A percentile compares a stretch with the other conserved stretches of the same genome.
Evolutionary conservation across 495 filamentous ascomycete species (phyloP).

Genomic region (Trichocladium uniseriatum): DNA sequence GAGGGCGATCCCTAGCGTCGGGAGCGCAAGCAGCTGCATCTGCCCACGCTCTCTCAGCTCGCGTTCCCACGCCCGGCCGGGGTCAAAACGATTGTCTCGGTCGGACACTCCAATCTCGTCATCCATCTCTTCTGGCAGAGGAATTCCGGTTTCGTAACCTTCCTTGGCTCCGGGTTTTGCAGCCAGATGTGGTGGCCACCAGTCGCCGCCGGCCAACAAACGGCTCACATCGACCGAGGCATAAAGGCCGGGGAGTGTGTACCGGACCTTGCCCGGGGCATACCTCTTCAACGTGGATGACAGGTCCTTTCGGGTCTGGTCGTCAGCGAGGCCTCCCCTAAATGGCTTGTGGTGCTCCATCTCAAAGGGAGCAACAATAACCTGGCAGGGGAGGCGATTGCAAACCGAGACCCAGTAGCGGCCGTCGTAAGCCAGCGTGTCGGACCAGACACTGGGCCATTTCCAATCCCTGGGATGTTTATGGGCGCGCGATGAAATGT

Average conservation of each 20-base stretch:
- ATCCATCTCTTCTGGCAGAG: background rate
- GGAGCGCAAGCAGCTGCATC: slow-evolving; percentile 39
- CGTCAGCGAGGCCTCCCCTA: slow-evolving; percentile 25
- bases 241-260: slow-evolving; percentile 45
- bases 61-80: slow-evolving; percentile 4
- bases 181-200: slow-evolving; percentile 15
- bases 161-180: too few species aligned
- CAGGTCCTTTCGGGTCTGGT: slow-evolving; percentile 18
- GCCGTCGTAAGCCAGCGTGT: slow-evolving; percentile 62
- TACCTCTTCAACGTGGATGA: slow-evolving; percentile 27
- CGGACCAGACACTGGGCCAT: slow-evolving; percentile 17
- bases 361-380: slow-evolving; percentile 45
- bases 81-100: too few species aligned
- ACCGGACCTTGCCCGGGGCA: slow-evolving; percentile 45
- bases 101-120: background rate
- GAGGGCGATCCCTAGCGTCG: slow-evolving; percentile 38
- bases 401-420: slow-evolving; percentile 70
- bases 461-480: slow-evolving; percentile 4
- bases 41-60: background rate
- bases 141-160: too few species aligned
- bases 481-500: slow-evolving; percentile 1
- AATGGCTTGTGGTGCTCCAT: slow-evolving; percentile 39
- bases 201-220: slow-evolving; percentile 9
- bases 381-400: slow-evolving; percentile 26
- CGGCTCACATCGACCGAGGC: slow-evolving; percentile 16